Base-by-base conservation (phyloP, 441 rosid genomes). In the Populus trichocarpa region DNA sequence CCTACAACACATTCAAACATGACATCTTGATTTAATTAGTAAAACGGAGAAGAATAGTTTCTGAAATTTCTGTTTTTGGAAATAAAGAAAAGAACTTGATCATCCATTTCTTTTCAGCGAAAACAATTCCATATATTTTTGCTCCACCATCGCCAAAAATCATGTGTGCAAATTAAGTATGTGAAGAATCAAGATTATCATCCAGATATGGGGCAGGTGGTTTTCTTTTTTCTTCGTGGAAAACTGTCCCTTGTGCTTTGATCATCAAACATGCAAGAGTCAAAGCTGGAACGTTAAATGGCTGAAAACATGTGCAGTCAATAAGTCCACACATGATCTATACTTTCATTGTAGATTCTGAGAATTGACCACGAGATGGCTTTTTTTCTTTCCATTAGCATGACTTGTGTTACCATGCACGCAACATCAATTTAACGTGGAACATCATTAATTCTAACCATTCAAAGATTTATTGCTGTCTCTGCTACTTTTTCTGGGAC, bases 1-100 rank as follows among this genome's bases (percentile, higher is more conserved):
- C 94, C 97, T 91, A 33, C 74, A 38, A 13, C 57, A 78, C 30
- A 67, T 6, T 16, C 20, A 73, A 57, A 73, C 12, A 30, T n/a
- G 4, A 74, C 5, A 26, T 63, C 10, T 8, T 61, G 25, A 40
- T 40, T 40, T 46, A 16, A 72, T 72, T 6, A 46, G 57, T 46
- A 46, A 46, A 4, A 42, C 53, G 18, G 53, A 42, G 18, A 42
- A 3, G 0, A 42, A 42, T 11, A 46, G 57, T 46, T 13, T 46
- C 12, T 12, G 6, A 46, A 11, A 40, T 40, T 40, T 40, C 4
- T 40, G 13, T 40, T 40, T 40, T 40, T 40, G 46, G 46, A 3
- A 40, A 11, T 40, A 11, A 40, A 40, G 46, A 40, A 40, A 12
- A 40, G 46, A 40, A 13, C 13, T 11, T 11, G 13, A 40, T 40